Evolutionary conservation across 352 stramenopile species (phyloP).

Genomic region (Pythium chondricola): DNA sequence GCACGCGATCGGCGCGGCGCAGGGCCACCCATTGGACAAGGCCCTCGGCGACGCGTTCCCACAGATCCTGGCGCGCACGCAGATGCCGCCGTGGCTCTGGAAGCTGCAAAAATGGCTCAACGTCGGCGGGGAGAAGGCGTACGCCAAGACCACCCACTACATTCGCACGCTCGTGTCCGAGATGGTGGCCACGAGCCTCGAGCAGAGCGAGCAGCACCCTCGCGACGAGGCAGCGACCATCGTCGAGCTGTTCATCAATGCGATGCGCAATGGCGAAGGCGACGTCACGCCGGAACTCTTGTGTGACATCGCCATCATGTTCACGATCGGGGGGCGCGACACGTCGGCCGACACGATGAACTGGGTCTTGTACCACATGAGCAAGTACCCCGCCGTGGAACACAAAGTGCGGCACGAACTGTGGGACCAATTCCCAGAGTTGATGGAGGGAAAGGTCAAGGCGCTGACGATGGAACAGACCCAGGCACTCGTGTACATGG

Average conservation of each 20-base stretch:
- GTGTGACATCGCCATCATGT: conserved; percentile 39
- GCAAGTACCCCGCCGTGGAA: conserved; percentile 28
- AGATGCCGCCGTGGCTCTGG: conserved; percentile 11
- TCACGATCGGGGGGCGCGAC: conserved; percentile 45
- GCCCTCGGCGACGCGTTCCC: conserved; percentile 4
- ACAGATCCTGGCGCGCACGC: conserved; percentile 9
- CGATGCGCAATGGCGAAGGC: conserved; percentile 9
- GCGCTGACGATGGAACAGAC: conserved; percentile 9
- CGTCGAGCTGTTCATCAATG: conserved; percentile 19
- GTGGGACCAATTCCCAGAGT: conserved; percentile 15
- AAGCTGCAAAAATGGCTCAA: conserved; percentile 10
- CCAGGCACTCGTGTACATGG: conserved; percentile 10
- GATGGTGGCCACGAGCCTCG: conserved; percentile 10
- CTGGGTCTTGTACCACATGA: conserved; percentile 42
- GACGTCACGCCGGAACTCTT: conserved; percentile 21
- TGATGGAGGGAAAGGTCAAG: conserved; percentile 3
- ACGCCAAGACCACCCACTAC: conserved; percentile 1
- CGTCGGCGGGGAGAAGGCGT: conserved; percentile 8
- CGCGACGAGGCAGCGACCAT: conserved; percentile 8
- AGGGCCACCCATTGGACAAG: conserved; percentile 8
- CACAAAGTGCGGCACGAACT: conserved; percentile 24
- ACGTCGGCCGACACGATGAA: conserved; percentile 38
- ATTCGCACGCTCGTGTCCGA: conserved; percentile 10
- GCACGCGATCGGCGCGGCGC: conserved; percentile 1
- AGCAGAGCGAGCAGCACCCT: background rate